Base-by-base conservation (phyloP, 177 flowering plant genomes). In the Vitis hybrid region DNA sequence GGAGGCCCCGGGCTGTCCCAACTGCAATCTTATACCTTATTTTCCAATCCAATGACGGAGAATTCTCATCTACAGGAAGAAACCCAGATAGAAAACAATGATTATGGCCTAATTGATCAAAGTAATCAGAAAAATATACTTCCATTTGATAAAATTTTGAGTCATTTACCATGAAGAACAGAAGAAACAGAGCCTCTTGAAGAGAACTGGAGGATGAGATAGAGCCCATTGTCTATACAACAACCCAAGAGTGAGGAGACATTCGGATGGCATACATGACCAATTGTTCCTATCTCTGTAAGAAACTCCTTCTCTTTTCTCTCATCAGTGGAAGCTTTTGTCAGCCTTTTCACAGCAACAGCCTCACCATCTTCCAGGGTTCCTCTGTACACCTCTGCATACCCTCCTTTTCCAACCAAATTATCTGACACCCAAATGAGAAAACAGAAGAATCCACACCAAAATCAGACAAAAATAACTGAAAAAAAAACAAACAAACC, bases 311-410 rank as follows among this genome's bases (percentile, higher is more conserved):
- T 90, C 81, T 89, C 98, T 75, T 83, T 91, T 71, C 88, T 83
- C 71, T 94, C 97, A 64, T 94, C 97, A 21, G 71, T 80, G 2
- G 84, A 51, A 27, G 82, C 74, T 77, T 71, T 90, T 57, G 88
- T 78, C 14, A 95, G 72, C 76, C 90, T 82, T 68, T 95, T 95
- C 48, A 95, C 96, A 0, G 98, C 99, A 68, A 93, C 84, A 63
- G 82, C 83, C 17, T 84, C 88, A 4, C 98, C 97, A 74, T 82
- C 78, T 60, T 65, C 68, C 48, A 90, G 64, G 9, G 78, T 73
- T 63, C 99, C 99, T 72, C 69, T 95, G 79, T 90, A 95, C 2
- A 95, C 98, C 86, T 93, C 97, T 70, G 97, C 97, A 80, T 85
- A 89, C 54, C 99, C 98, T 73, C 98, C 98, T 84, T 78, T 89